phyloP scores from a whole-genome alignment of 192 early-diverging fungal genomes.

The Haplosporangium gracile region DNA sequence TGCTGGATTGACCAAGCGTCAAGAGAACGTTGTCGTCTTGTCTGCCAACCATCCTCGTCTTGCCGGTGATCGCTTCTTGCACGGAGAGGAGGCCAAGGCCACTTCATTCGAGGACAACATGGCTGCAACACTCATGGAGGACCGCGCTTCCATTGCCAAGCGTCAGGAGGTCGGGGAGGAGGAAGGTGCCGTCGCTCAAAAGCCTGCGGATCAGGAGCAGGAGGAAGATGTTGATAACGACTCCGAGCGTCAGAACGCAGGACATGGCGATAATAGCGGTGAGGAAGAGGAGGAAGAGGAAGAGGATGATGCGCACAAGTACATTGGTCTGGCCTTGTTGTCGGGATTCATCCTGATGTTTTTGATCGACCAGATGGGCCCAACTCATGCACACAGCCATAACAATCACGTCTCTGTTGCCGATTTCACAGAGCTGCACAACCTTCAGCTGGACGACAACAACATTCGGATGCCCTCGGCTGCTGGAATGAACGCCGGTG shows the following conservation, averaged over 20 bases:
- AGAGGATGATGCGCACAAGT: constrained; percentile 61
- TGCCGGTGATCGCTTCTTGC: constrained; percentile 32
- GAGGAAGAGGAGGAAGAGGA: constrained; percentile 14
- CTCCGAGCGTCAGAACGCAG: constrained; percentile 9
- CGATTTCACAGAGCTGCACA: constrained; percentile 41
- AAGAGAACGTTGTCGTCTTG: constrained; percentile 18
- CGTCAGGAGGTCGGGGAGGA: constrained; percentile 21
- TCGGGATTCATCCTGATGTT: constrained; percentile 93
- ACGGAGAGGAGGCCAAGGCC: not conserved
- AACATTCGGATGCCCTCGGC: constrained; percentile 55
- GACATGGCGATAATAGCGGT: not conserved
- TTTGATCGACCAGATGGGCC: constrained; percentile 81
- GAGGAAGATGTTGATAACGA: not conserved
- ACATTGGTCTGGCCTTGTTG: constrained; percentile 84
- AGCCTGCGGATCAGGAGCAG: not conserved
- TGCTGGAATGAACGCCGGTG: constrained; percentile 42
- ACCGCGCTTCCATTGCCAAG: constrained; percentile 12
- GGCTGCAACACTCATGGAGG: constrained; percentile 21
- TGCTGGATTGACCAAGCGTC: constrained; percentile 17
- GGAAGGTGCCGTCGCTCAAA: not conserved
- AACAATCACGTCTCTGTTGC: constrained; percentile 41
- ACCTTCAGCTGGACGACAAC: constrained; percentile 43
- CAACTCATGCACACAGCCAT: constrained; percentile 57
- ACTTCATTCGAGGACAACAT: constrained; percentile 40
- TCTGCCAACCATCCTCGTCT: constrained; percentile 10